phyloP scores from a whole-genome alignment of 2,329 filamentous ascomycete genomes.

The Trichoderma semiorbis region DNA sequence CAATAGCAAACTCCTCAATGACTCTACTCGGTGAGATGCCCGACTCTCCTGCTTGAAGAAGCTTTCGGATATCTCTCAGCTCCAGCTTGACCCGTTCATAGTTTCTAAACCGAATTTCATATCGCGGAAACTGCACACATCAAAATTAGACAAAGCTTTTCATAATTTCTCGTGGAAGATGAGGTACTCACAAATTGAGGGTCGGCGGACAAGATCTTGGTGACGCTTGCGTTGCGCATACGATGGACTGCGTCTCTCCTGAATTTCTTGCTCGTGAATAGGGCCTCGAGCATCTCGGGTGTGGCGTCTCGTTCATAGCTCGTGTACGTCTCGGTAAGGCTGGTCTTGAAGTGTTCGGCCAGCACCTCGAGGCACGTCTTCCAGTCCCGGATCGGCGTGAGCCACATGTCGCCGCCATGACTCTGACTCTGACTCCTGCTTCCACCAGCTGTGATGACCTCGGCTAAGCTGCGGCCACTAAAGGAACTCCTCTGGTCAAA shows the following conservation, averaged over 20 bases:
- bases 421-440: slow-evolving; percentile 17
- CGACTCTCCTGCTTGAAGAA: slow-evolving; percentile 41
- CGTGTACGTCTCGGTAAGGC: slow-evolving; percentile 44
- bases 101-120: slow-evolving; percentile 46
- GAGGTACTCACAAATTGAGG: slow-evolving; percentile 38
- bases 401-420: slow-evolving; percentile 32
- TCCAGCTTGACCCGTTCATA: slow-evolving; percentile 45
- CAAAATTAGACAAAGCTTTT: neutral
- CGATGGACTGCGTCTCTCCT: slow-evolving; percentile 41
- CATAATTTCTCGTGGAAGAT: neutral
- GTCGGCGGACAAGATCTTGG: slow-evolving; percentile 41
- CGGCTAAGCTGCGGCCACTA: slow-evolving; percentile 35
- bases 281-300: slow-evolving; percentile 39
- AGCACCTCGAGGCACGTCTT: slow-evolving; percentile 41
- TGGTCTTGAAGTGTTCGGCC: slow-evolving; percentile 39
- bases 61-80: slow-evolving; percentile 36
- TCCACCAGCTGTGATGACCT: slow-evolving; percentile 30
- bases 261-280: slow-evolving; percentile 42
- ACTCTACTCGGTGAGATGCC: slow-evolving; percentile 38
- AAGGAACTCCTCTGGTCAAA: slow-evolving; percentile 38
- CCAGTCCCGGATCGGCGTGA: slow-evolving; percentile 44
- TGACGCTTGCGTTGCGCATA: slow-evolving; percentile 46
- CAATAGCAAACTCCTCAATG: slow-evolving; percentile 43
- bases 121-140: slow-evolving; percentile 38
- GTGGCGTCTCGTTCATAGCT: slow-evolving; percentile 44